phyloP scores from a whole-genome alignment of 2,329 filamentous ascomycete species.

The Colletotrichum tabaci region DNA sequence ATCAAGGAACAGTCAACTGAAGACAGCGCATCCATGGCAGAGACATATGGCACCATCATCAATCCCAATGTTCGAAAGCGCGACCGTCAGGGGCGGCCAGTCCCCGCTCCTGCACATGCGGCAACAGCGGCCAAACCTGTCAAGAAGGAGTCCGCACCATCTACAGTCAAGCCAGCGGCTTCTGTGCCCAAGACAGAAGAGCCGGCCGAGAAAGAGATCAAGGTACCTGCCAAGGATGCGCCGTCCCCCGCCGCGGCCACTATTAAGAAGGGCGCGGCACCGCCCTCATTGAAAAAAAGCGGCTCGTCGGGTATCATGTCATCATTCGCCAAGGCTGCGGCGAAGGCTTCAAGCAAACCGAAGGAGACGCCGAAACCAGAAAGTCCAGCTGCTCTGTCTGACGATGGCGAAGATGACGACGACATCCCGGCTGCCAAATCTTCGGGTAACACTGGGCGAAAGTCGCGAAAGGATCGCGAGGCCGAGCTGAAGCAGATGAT shows the following conservation, averaged over 20 bases:
- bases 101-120: constrained; percentile 44
- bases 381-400: constrained; percentile 61
- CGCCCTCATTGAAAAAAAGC: constrained; percentile 68
- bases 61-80: constrained; percentile 77
- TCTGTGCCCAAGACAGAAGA: constrained; percentile 44
- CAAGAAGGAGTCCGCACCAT: constrained; percentile 52
- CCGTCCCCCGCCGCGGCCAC: constrained; percentile 53
- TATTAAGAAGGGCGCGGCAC: constrained; percentile 55
- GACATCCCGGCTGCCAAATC: constrained; percentile 60
- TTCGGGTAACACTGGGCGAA: constrained; percentile 51
- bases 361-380: constrained; percentile 30
- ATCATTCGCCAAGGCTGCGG: constrained; percentile 78
- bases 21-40: constrained; percentile 71
- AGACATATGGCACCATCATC: constrained; percentile 80
- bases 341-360: constrained; percentile 45
- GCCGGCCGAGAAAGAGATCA: constrained; percentile 54
- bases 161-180: constrained; percentile 42
- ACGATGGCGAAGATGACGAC: constrained; percentile 67
- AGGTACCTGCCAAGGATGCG: constrained; percentile 57
- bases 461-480: constrained; percentile 73
- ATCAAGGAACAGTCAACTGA: constrained; percentile 71
- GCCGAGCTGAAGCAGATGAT: constrained; percentile 81
- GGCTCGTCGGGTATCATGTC: constrained; percentile 77
- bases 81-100: constrained; percentile 56
- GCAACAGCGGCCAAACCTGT: constrained; percentile 48